phyloP scores from a whole-genome alignment of 176 grass and related monocot genomes.

The Paspalum notatum region DNA sequence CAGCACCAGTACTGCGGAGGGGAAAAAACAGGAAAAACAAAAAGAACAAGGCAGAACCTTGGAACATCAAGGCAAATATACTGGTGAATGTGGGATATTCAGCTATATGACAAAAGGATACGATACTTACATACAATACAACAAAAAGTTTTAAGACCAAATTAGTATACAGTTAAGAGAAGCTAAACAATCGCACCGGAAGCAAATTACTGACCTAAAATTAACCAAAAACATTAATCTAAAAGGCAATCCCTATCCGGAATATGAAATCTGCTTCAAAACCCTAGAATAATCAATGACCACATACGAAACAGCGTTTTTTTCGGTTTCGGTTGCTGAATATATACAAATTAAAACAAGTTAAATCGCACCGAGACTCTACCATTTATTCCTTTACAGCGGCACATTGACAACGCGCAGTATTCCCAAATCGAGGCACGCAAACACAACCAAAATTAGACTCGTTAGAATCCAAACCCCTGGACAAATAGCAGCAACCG shows the following conservation, averaged over 20 bases:
- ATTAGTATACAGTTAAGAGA: background rate
- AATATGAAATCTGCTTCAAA: conserved; percentile 1
- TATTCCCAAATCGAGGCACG: conserved; percentile 29
- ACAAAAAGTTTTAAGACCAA: background rate
- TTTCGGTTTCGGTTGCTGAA: background rate
- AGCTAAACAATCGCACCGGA: background rate
- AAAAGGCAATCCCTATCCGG: background rate
- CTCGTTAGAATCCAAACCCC: background rate
- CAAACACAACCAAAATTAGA: background rate
- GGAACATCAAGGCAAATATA: background rate
- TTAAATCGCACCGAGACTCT: conserved; percentile 25
- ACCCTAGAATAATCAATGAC: background rate
- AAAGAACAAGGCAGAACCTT: conserved; percentile 12
- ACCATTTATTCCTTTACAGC: background rate
- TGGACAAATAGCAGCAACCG: background rate
- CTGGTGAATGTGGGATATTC: conserved; percentile 14
- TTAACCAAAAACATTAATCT: background rate
- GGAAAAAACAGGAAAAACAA: conserved; percentile 7
- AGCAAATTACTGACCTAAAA: background rate
- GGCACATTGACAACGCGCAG: conserved; percentile 14
- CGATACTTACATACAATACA: background rate
- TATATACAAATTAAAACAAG: background rate
- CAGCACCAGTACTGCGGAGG: background rate
- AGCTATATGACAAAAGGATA: conserved; percentile 24
- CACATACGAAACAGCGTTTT: background rate